Conservation (phyloP, 306 rosid species). For the Alnus glutinosa region DNA sequence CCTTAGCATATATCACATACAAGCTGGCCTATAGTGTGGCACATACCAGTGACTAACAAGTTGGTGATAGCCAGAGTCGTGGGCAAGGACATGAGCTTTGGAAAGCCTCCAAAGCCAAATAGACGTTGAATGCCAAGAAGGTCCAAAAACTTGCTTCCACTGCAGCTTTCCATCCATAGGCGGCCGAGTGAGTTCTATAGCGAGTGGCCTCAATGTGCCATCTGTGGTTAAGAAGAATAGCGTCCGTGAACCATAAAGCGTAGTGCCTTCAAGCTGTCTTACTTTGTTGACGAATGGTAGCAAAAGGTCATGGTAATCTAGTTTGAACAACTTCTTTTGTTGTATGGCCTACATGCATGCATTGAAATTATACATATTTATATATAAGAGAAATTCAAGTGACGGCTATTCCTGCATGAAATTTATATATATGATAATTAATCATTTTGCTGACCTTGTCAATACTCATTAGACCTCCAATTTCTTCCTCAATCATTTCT, state of each 20-base stretch:
- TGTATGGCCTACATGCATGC: constrained; percentile 35
- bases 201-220: constrained; percentile 47
- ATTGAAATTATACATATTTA: neutral
- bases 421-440: neutral
- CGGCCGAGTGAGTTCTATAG: constrained; percentile 53
- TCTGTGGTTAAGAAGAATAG: constrained; percentile 41
- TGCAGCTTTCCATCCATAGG: constrained; percentile 46
- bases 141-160: constrained; percentile 48
- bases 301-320: constrained; percentile 55
- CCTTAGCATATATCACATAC: neutral
- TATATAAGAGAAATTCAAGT: neutral
- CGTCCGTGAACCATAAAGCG: constrained; percentile 55
- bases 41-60: constrained; percentile 54
- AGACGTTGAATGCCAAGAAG: constrained; percentile 37
- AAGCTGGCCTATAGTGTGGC: no score
- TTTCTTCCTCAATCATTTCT: constrained; percentile 45
- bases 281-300: constrained; percentile 50
- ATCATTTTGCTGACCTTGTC: constrained; percentile 34
- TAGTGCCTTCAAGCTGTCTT: constrained; percentile 40
- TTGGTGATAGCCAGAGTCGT: constrained; percentile 55
- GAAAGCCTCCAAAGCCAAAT: constrained; percentile 64
- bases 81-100: constrained; percentile 55
- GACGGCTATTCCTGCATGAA: neutral
- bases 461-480: constrained; percentile 40
- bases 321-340: constrained; percentile 49